Evolutionary conservation across 176 grass and related monocot genomes (phyloP).

Genomic region (Avena eriantha): DNA sequence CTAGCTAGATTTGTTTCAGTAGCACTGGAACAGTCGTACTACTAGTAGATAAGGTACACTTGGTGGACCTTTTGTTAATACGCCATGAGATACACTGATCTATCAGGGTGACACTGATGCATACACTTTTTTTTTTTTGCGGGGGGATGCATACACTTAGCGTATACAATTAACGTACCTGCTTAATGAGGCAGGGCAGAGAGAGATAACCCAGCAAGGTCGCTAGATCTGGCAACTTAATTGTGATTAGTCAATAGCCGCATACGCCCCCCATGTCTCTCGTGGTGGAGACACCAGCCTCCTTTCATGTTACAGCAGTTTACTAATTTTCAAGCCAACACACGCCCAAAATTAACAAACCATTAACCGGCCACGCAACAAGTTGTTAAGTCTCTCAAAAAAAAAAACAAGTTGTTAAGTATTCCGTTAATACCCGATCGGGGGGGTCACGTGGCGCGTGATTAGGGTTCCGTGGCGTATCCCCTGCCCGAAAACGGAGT

Average conservation of each 20-base stretch:
- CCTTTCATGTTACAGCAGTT: slow-evolving; percentile 12
- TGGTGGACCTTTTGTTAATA: neutral
- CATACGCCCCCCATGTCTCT: slow-evolving; percentile 11
- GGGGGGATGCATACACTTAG: neutral
- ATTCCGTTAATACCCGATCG: neutral
- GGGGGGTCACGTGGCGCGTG: slow-evolving; percentile 25
- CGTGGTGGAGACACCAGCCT: slow-evolving; percentile 37
- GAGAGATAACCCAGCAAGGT: slow-evolving; percentile 3
- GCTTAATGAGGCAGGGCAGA: neutral
- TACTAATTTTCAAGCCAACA: neutral
- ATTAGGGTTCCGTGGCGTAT: slow-evolving; percentile 29
- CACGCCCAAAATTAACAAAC: slow-evolving; percentile 20
- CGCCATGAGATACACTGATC: neutral
- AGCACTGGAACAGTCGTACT: too few relatives aligned
- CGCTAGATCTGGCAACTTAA: slow-evolving; percentile 35
- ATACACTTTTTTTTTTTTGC: too few relatives aligned
- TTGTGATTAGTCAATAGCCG: neutral
- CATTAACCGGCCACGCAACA: neutral
- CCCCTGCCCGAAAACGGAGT: slow-evolving; percentile 27
- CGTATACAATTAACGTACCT: slow-evolving; percentile 30
- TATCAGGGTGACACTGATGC: too few relatives aligned
- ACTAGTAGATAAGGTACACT: neutral
- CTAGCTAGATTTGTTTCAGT: neutral
- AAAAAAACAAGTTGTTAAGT: slow-evolving; percentile 18
- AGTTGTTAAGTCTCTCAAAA: slow-evolving; percentile 14